Evolutionary conservation across 1,284 basidiomycete genomes (phyloP), one percentile per base, ranked within the genome.

Genomic region (Ceratobasidium sp.): DNA sequence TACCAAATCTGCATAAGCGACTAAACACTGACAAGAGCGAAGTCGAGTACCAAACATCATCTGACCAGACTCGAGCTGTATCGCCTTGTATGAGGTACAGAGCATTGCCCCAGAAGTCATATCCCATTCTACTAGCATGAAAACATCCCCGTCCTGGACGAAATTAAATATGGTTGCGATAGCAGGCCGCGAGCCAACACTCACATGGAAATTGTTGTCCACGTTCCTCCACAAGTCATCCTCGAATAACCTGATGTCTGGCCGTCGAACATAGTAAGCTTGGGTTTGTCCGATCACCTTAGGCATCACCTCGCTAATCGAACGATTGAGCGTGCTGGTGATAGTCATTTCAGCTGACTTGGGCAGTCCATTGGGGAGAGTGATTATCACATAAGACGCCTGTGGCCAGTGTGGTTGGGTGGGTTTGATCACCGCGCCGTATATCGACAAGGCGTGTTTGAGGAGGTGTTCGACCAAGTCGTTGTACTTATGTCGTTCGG

Each of bases 181-280:
- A 32, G 10, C 30, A 23, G 23, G 28, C 16, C 9, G 21, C 6
- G 16, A 14, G 14, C 36, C 6, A 39, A 14, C 36, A 30, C 60
- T 48, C 39, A 43, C 60, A 34, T 62, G 39, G 46, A 62, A 62
- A 12, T 45, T 48, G 9, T 23, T 62, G 30, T 62, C 60, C 6
- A 62, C 16, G 26, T 62, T 62, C 28, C 60, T 62, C 60, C 60
- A 48, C 43, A 43, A 46, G 41, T 62, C 43, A 30, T 62, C 60
- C 30, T 62, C 60, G 28, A 62, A 62, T 21, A 48, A 26, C 39
- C 60, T 23, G 23, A 62, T 18, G 28, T 62, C 60, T 4, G 60
- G 60, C 39, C 30, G 41, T 21, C 26, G 39, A 12, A 48, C 41
- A 30, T 62, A 62, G 30, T 1, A 46, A 9, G 46, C 28, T 39